Evolutionary conservation across 2,329 filamentous ascomycete species (phyloP).

Genomic region (Venturia pyrina): DNA sequence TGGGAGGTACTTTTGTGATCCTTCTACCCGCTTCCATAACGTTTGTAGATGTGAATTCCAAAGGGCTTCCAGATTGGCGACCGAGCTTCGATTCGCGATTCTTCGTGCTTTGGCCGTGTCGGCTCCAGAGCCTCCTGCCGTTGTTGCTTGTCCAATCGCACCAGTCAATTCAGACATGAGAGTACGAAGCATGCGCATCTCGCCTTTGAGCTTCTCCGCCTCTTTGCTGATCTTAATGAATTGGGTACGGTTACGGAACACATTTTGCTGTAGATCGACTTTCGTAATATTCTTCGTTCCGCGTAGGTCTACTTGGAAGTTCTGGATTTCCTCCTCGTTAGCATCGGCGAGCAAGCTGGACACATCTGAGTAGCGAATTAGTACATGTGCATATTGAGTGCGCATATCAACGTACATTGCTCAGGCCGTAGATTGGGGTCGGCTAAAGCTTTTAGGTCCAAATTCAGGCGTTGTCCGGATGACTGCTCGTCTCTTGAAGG

Average conservation of each 20-base stretch:
- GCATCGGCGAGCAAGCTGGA: constrained; percentile 69
- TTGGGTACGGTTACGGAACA: constrained; percentile 93
- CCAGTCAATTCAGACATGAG: constrained; percentile 80
- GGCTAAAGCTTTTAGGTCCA: constrained; percentile 68
- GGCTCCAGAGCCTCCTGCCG: constrained; percentile 19
- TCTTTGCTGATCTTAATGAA: constrained; percentile 99
- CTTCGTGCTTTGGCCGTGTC: constrained; percentile 33
- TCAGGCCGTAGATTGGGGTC: constrained; percentile 73
- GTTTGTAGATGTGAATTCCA: constrained; percentile 63
- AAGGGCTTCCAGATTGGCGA: constrained; percentile 61
- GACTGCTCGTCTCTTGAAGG: constrained; percentile 31
- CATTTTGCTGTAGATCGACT: constrained; percentile 82
- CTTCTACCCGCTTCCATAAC: constrained; percentile 94
- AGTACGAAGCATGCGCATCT: constrained; percentile 84
- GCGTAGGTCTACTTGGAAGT: constrained; percentile 66
- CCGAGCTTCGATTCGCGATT: constrained; percentile 77
- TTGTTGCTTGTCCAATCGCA: constrained; percentile 36
- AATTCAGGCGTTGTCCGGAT: constrained; percentile 47
- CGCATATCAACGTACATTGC: constrained; percentile 50
- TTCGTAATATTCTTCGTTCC: constrained; percentile 70
- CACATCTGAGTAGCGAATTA: constrained; percentile 39
- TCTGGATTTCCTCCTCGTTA: constrained; percentile 74
- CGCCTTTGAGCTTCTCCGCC: constrained; percentile 90
- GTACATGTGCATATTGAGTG: not conserved
- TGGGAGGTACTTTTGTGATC: constrained; percentile 92